Evolutionary conservation across 1,284 basidiomycete species (phyloP), one percentile per base, ranked within the genome.

Genomic region (Prillingera fragicola): DNA sequence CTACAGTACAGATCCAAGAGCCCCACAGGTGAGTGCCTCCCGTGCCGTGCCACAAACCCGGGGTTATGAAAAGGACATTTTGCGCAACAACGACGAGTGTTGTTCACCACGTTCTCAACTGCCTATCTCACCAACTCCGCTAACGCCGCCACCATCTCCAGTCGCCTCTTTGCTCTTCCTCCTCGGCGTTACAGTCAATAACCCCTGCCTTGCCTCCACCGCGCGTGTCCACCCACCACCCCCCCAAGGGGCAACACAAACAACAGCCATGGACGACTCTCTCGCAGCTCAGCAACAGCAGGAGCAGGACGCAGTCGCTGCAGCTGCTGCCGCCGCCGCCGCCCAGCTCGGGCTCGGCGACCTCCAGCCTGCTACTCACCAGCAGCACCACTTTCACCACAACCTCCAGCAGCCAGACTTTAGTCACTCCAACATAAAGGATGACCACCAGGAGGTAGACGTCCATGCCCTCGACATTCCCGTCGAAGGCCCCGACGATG

Each of bases 351-450:
- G 57, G 15, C 48, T 63, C 24, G 43, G 37, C 15, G 44, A 46
- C 29, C 39, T 54, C 38, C 45, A 57, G 54, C 22, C 28, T 33
- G n/a, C 41, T 12, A 10, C 38, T 38, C 26, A 54, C 38, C 33
- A 50, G 35, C 32, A 61, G 38, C 55, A 60, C 31, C 58, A 57
- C 38, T 56, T 62, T 28, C 60, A 67, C 46, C 53, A 59, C 27
- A 48, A 48, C 40, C 53, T 68, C 15, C 64, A 66, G 45, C 59
- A 60, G 43, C 62, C 64, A 12, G 64, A 66, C 42, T 68, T 66
- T 43, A 53, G 56, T 9, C 59, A 65, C 17, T 41, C 55, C 21
- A 50, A 60, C 40, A 13, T 12, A 8, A 54, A 54, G 48, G 48
- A 50, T 17, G 52, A 54, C 18, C 52, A 48, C 22, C 21, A 40